Conservation (phyloP, 2,329 filamentous ascomycete genomes). For the Ilyonectria mors-panacis region DNA sequence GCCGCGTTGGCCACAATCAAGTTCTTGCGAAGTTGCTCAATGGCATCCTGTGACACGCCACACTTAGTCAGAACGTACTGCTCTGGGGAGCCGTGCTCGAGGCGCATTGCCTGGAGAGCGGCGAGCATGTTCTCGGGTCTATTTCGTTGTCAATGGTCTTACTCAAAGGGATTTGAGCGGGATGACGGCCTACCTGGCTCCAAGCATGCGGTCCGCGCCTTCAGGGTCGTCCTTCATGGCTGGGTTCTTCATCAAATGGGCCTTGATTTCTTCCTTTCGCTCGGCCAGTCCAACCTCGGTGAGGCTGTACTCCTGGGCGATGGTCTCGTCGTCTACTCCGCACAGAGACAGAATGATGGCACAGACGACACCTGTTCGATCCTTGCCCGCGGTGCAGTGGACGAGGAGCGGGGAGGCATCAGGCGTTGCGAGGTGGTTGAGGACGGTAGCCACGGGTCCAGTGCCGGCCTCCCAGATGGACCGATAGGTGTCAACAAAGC, state of each 20-base stretch:
- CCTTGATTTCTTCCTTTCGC: slow-evolving; percentile 66
- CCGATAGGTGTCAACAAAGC: slow-evolving; percentile 75
- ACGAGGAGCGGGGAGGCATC: slow-evolving; percentile 69
- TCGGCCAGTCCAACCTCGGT: slow-evolving; percentile 73
- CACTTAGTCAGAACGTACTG: slow-evolving; percentile 73
- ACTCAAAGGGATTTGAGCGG: neutral
- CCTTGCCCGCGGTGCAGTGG: slow-evolving; percentile 85
- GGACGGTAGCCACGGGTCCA: slow-evolving; percentile 64
- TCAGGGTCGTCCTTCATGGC: slow-evolving; percentile 62
- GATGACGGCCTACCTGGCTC: slow-evolving; percentile 55
- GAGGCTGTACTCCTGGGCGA: slow-evolving; percentile 79
- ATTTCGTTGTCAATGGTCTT: slow-evolving; percentile 18
- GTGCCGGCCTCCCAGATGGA: slow-evolving; percentile 71
- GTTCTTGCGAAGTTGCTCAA: slow-evolving; percentile 67
- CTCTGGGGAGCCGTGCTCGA: slow-evolving; percentile 75
- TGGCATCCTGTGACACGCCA: slow-evolving; percentile 68
- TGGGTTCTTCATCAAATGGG: slow-evolving; percentile 65
- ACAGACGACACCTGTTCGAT: slow-evolving; percentile 80
- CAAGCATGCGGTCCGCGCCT: slow-evolving; percentile 62
- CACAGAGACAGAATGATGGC: slow-evolving; percentile 76
- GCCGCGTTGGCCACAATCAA: slow-evolving; percentile 58
- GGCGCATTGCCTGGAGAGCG: slow-evolving; percentile 68
- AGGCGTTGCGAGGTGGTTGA: slow-evolving; percentile 67
- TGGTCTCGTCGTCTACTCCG: slow-evolving; percentile 69
- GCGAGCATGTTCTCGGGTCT: slow-evolving; percentile 65